Base-by-base conservation (phyloP, 306 rosid species). In the Datisca glomerata region DNA sequence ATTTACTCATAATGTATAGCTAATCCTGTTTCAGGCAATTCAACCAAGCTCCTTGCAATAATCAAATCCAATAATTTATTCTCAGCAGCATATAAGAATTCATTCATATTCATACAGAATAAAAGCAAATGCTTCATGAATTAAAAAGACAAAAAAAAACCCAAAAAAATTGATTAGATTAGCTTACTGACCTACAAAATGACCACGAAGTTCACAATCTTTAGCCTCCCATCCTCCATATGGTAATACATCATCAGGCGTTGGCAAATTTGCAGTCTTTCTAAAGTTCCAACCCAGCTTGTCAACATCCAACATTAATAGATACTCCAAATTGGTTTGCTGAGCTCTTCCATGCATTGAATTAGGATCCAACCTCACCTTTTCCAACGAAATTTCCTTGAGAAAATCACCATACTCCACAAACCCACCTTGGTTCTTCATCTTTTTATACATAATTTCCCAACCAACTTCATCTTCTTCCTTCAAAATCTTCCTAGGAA, bases 231-330 rank as follows among this genome's bases (percentile, higher is more conserved):
- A 87, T 1, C 83, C 94, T 3, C 39, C 50, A 43, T 79, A 79
- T 16, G 93, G 74, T n/a, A n/a, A n/a, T n/a, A n/a, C n/a, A 19
- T 12, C 45, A 1, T 80, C 93, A n/a, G 79, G 80, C 5, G 89
- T 79, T 8, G 78, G 31, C 55, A 87, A 51, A 60, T 78, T 89
- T 14, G 94, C 93, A 0, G 82, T 87, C 33, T 72, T 70, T 34
- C 94, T 71, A 48, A 87, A 87, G 61, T 71, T 87, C 93, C 93
- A 87, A 25, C 76, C 17, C 68, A 87, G 74, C 0, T 66, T 69
- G 48, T 87, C 93, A 8, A 62, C 85, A 52, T 87, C 80, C 24
- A 87, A 67, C 72, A 87, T 57, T 78, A 83, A 58, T 3, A 87
- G 40, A 58, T 83, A 87, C 66, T 83, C 70, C 62, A 87, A 52